These are phyloP conservation scores for Primulina eburnea DNA, from an alignment of 257 asterid genomes.

Conservation along the genomic window DNA sequence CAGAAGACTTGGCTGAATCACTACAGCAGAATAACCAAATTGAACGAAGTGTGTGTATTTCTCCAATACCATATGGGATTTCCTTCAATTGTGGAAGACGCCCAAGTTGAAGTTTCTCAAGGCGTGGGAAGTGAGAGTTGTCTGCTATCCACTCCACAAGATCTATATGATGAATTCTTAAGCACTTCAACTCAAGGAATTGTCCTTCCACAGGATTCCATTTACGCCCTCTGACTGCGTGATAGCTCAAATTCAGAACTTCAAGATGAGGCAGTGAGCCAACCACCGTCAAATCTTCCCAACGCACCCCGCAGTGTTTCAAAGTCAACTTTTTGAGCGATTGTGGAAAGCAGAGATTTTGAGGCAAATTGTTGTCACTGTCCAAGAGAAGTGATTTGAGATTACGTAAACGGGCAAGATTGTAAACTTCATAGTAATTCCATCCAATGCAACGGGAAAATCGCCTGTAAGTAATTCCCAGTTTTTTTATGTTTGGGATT, in stretches of 20 bases:
- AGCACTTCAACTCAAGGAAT: conserved; percentile 7
- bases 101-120: neutral
- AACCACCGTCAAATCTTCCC: conserved; percentile 8
- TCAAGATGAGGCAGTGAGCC: conserved; percentile 23
- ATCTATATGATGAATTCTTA: neutral
- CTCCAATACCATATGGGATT: conserved; percentile 19
- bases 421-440: no score
- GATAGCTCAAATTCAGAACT: conserved; percentile 20
- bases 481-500: conserved; percentile 3
- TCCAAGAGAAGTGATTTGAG: neutral
- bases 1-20: neutral
- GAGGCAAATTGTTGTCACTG: neutral
- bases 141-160: conserved; percentile 22
- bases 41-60: conserved; percentile 18
- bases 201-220: conserved; percentile 23
- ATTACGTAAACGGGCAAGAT: conserved; percentile 2
- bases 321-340: conserved; percentile 22
- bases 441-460: neutral
- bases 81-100: neutral
- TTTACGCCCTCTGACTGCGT: neutral
- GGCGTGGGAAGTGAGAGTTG: conserved; percentile 19
- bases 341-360: conserved; percentile 5
- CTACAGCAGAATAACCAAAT: neutral
- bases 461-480: neutral
- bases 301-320: neutral